Percentiles rank a stretch among this genome's conserved stretches.
phyloP scores from a whole-genome alignment of 1,284 basidiomycete species.

The Meira nashicola region DNA sequence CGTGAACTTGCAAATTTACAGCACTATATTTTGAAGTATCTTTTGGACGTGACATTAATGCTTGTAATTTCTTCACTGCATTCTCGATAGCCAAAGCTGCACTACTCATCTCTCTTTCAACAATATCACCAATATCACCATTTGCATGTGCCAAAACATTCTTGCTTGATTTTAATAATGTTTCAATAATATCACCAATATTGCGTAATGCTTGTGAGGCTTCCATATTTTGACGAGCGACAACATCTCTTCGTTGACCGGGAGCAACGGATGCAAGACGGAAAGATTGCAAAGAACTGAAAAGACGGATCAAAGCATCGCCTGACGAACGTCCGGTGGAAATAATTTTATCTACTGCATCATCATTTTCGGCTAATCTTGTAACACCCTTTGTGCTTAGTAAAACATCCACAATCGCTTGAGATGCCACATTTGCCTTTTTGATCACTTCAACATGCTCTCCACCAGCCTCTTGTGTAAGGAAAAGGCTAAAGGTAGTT shows the following conservation, averaged over 20 bases:
- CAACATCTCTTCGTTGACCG: slow-evolving; percentile 74
- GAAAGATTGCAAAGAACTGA: slow-evolving; percentile 93
- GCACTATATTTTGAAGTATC: slow-evolving; percentile 78
- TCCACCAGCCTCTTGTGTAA: slow-evolving; percentile 80
- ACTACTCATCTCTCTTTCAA: slow-evolving; percentile 91
- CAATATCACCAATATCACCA: slow-evolving; percentile 92
- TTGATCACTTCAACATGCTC: slow-evolving; percentile 98
- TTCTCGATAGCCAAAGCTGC: slow-evolving; percentile 89
- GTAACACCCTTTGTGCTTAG: slow-evolving; percentile 93
- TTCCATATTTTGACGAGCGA: slow-evolving; percentile 84
- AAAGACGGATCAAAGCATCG: slow-evolving; percentile 81
- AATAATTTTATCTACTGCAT: slow-evolving; percentile 83
- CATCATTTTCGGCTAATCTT: slow-evolving; percentile 81
- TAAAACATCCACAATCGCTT: slow-evolving; percentile 84
- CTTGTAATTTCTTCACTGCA: slow-evolving; percentile 82
- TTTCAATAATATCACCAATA: slow-evolving; percentile 81
- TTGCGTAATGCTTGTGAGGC: slow-evolving; percentile 73
- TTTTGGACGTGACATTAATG: slow-evolving; percentile 81
- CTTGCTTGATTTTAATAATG: slow-evolving; percentile 78
- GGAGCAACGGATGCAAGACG: slow-evolving; percentile 63
- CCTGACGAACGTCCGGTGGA: slow-evolving; percentile 79
- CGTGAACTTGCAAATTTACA: slow-evolving; percentile 92
- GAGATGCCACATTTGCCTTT: slow-evolving; percentile 90
- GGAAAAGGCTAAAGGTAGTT: slow-evolving; percentile 83
- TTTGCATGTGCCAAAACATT: slow-evolving; percentile 70